A percentile compares a stretch with the other conserved stretches of the same genome.
These are phyloP conservation scores for Globisporangium cystogenes DNA, from an alignment of 352 stramenopile species.

Conservation along the genomic window DNA sequence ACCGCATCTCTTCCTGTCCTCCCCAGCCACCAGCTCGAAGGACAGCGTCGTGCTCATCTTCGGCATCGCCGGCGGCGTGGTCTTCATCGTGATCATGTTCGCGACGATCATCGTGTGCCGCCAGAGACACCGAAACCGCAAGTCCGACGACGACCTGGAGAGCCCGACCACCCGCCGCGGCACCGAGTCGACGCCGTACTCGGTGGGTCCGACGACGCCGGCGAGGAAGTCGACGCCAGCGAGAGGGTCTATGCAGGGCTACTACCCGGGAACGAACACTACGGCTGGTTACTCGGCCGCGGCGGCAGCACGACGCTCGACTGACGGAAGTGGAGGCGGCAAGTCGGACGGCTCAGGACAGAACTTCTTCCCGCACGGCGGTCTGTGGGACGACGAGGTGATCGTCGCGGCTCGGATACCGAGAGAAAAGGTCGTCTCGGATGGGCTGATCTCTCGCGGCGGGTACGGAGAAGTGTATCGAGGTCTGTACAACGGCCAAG, in stretches of 20 bases:
- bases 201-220: not conserved
- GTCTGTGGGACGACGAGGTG: conserved; percentile 29
- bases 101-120: conserved; percentile 5
- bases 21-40: not conserved
- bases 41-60: conserved; percentile 2
- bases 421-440: conserved; percentile 18
- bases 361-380: not conserved
- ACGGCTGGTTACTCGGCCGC: not conserved
- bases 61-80: conserved; percentile 1
- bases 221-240: not conserved
- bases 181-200: not conserved
- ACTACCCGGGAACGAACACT: not conserved
- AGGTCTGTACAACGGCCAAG: conserved; percentile 25
- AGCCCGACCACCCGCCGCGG: not conserved
- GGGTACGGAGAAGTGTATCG: conserved; percentile 43
- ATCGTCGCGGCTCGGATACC: conserved; percentile 29
- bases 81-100: conserved; percentile 8
- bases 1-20: not conserved
- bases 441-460: conserved; percentile 23
- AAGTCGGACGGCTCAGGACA: not conserved
- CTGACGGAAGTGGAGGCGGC: not conserved
- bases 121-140: not conserved
- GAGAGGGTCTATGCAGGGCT: not conserved
- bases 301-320: conserved; percentile 1
- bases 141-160: not conserved